Evolutionary conservation across 495 filamentous ascomycete species (phyloP).

Genomic region (Xylaria curta): DNA sequence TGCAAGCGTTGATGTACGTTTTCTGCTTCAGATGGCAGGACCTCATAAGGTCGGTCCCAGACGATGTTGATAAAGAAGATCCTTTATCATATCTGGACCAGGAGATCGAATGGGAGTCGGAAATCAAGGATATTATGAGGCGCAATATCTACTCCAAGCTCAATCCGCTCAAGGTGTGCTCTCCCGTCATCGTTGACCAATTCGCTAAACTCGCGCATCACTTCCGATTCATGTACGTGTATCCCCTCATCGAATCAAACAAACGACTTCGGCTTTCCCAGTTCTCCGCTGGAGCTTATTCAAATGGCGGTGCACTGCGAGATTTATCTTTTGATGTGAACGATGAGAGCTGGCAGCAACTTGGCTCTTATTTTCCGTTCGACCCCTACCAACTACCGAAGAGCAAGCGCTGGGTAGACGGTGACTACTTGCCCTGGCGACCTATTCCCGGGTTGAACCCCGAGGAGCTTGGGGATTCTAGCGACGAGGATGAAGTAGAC

Average conservation of each 20-base stretch:
- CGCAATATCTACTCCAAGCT: slow-evolving; percentile 81
- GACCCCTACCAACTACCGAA: slow-evolving; percentile 90
- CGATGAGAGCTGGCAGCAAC: slow-evolving; percentile 73
- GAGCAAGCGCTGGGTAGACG: slow-evolving; percentile 83
- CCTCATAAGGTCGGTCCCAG: slow-evolving; percentile 64
- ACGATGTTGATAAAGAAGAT: slow-evolving; percentile 61
- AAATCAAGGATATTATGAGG: slow-evolving; percentile 72
- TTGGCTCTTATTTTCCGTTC: slow-evolving; percentile 96
- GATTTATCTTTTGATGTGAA: slow-evolving; percentile 68
- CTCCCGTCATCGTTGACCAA: slow-evolving; percentile 85
- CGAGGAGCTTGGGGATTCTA: slow-evolving; percentile 55
- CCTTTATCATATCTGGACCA: slow-evolving; percentile 59
- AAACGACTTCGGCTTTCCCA: slow-evolving; percentile 77
- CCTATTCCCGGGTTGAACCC: slow-evolving; percentile 71
- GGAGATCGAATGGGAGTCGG: slow-evolving; percentile 75
- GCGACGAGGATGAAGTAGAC: slow-evolving; percentile 51
- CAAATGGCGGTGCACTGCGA: slow-evolving; percentile 58
- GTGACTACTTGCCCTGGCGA: slow-evolving; percentile 85
- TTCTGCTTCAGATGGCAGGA: slow-evolving; percentile 99
- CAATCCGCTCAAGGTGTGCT: slow-evolving; percentile 95
- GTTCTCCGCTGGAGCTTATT: slow-evolving; percentile 55
- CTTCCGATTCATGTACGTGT: slow-evolving; percentile 86
- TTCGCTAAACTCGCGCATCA: slow-evolving; percentile 87
- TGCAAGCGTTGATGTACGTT: slow-evolving; percentile 90
- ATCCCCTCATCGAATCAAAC: slow-evolving; percentile 86